These are phyloP conservation scores for Fraxinus greggii DNA, from an alignment of 305 asterid species.

Conservation along the genomic window DNA sequence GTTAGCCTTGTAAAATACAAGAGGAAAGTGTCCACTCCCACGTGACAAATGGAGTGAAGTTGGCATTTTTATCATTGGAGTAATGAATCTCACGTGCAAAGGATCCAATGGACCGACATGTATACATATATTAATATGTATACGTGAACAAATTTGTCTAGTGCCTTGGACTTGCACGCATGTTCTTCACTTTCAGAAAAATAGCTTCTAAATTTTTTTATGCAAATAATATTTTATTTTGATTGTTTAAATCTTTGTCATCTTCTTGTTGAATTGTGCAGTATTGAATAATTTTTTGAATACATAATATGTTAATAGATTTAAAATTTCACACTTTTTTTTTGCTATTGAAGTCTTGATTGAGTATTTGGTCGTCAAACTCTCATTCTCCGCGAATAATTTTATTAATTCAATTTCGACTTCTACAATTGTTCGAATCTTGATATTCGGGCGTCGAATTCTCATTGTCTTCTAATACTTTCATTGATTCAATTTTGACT, in stretches of 20 bases:
- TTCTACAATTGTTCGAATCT: not conserved
- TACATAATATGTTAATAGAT: not conserved
- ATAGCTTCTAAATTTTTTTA: not conserved
- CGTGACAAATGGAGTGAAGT: conserved; percentile 6
- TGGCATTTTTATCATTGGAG: conserved; percentile 12
- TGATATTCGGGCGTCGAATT: not conserved
- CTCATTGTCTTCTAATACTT: not conserved
- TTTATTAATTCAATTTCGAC: not conserved
- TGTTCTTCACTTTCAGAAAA: not conserved
- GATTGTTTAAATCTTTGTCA: not conserved
- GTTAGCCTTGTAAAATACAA: not conserved
- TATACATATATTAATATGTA: not conserved
- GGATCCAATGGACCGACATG: conserved; percentile 37
- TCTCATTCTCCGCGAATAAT: not conserved
- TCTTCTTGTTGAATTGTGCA: not conserved
- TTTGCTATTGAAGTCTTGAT: not conserved
- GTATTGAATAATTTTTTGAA: not conserved
- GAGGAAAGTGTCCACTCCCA: not conserved
- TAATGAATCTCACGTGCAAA: conserved; percentile 43
- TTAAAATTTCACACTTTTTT: not conserved
- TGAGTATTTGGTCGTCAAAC: not conserved
- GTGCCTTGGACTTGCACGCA: conserved; percentile 22
- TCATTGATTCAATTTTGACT: not conserved
- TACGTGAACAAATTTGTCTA: conserved; percentile 23
- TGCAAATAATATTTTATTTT: conserved; percentile 20